These are phyloP conservation scores for Leccinellum albellum DNA, from an alignment of 768 basidiomycete species.

Conservation along the genomic window DNA sequence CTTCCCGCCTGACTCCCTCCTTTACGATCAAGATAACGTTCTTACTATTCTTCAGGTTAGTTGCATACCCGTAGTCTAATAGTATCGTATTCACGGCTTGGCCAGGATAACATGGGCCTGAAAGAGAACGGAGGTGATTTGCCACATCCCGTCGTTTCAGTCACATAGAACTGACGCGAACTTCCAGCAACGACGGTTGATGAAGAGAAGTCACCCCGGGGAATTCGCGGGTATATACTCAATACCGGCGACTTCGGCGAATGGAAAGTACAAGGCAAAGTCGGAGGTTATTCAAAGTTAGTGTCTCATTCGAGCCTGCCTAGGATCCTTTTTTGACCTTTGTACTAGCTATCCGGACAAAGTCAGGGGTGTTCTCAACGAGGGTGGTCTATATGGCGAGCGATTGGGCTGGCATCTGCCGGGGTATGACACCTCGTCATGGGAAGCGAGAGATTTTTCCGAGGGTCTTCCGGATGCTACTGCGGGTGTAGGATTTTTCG, in stretches of 20 bases:
- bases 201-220: conserved; percentile 68
- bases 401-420: conserved; percentile 74
- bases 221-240: conserved; percentile 74
- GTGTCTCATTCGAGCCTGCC: conserved; percentile 12
- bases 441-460: conserved; percentile 54
- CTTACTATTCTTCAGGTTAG: conserved; percentile 72
- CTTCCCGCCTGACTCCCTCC: conserved; percentile 57
- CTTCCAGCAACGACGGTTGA: conserved; percentile 40
- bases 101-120: conserved; percentile 76
- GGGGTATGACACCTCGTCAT: conserved; percentile 59
- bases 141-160: not conserved
- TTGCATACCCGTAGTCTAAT: not conserved
- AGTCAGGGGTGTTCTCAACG: conserved; percentile 64
- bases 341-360: conserved; percentile 67
- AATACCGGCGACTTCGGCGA: conserved; percentile 53
- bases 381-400: conserved; percentile 71
- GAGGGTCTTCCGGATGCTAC: conserved; percentile 51
- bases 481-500: conserved; percentile 80
- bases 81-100: conserved; percentile 1
- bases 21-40: conserved; percentile 58
- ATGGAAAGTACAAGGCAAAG: conserved; percentile 76
- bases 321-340: not conserved
- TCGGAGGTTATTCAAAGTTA: conserved; percentile 66
- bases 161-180: conserved; percentile 2
- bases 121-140: conserved; percentile 54